Base-by-base conservation (phyloP, 2,329 filamentous ascomycete species). In the Penicillium sp. region DNA sequence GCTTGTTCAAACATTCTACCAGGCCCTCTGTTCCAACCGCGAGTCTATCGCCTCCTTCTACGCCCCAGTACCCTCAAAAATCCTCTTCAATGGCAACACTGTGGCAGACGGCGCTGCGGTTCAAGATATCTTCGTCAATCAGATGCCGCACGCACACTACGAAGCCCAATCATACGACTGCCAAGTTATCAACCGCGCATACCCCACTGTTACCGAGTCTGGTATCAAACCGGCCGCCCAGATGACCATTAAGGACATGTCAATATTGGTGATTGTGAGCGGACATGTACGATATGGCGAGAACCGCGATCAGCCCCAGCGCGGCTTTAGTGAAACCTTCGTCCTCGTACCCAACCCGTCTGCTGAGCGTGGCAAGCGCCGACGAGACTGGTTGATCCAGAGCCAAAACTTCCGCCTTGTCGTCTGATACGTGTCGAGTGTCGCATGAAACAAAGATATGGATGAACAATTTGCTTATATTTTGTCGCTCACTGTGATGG, bases 251-350 rank as follows among this genome's bases (percentile, higher is more conserved):
- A 83, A 83, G 59, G 86, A 90, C 69, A 89, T 87, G 70, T 84
- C 87, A 65, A 81, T 96, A 58, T 76, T 88, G 35, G 83, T 96
- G n/a, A 83, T 87, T 57, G 86, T 91, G 52, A 89, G 85, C 68
- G 91, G 91, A 5, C 84, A 80, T 60, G 86, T 96, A 37, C 83
- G 86, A 62, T 88, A 90, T 68, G 87, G 87, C 49, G 83, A 85
- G 57, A 72, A 74, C 45, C 82, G 82, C 64, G 84, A 87, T 29
- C 83, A 84, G 14, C 83, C 83, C 14, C 82, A 85, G 72, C 85
- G 86, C 64, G 86, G 85, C 35, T 96, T 96, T 72, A 89, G 86
- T 67, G 92, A 96, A 73, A 88, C 84, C 1, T 88, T 96, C 71
- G 84, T 96, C 24, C 79, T 96, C 54, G 89, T 93, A 37, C 91